Evolutionary conservation across 2,329 filamentous ascomycete species (phyloP), one percentile per base, ranked within the genome.

Genomic region (Fusarium sp.): DNA sequence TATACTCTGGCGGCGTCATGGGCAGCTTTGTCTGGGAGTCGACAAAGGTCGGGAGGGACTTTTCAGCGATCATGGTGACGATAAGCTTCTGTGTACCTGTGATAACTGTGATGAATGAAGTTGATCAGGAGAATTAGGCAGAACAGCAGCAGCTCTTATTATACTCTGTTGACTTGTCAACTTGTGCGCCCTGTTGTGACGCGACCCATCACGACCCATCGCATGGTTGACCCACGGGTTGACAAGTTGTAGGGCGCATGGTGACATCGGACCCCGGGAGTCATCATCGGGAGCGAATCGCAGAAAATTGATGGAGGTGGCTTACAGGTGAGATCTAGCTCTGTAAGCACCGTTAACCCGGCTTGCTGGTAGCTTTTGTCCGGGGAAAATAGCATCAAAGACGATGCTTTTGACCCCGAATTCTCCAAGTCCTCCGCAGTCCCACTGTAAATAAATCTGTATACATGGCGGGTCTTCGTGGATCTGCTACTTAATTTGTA

Each of bases 201-300:
- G 22, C 60, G 68, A 68, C 68, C 71, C 71, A 72, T 70, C 65
- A 38, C 65, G 68, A 74, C 56, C 47, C 47, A 52, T 52, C 47
- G 60, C 61, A 74, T 47, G 47, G 36, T 47, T 47, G 64, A 42
- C 63, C 71, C 71, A 74, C 71, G 47, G 65, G 38, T 65, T 50
- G 72, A 75, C 72, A 74, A 73, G 72, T 69, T 68, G 65, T 64
- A 74, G 72, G 72, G 72, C 72, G 72, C 59, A 60, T 33, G 47
- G 66, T 64, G 71, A 56, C 65, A 74, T 67, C 45, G 65, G 56
- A 70, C 62, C 65, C 65, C 68, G 62, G 68, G 56, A 58, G 47
- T 29, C 56, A 58, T 54, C 45, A 58, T 40, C 45, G n/a, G 25
- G 33, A 20, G 63, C 54, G 50, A 68, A 67, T 40, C 9, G 33